Base-by-base conservation (phyloP, 2,329 filamentous ascomycete species). In the Paecilomyces fulvus region DNA sequence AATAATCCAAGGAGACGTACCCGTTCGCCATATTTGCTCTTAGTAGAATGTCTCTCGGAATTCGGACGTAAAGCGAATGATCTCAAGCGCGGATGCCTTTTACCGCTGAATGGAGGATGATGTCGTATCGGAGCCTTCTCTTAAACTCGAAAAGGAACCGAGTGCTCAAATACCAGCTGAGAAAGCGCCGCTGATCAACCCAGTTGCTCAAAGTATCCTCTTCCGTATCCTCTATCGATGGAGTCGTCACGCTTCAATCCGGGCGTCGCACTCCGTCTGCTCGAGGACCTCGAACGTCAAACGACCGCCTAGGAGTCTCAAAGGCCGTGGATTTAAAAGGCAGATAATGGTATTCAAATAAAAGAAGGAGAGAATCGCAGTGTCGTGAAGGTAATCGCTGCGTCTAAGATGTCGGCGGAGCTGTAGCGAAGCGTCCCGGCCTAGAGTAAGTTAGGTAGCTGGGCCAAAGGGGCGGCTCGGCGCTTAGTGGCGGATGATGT, bases 11-110 rank as follows among this genome's bases (percentile, higher is more conserved):
- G 9, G 51, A 14, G 64, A 43, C 69, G 46, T 71, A 78, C 75
- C 75, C 75, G 61, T 70, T 77, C 54, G 75, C 75, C 75, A 77
- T 77, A 43, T 59, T 71, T n/a, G n/a, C 7, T 43, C 17, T 17
- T 43, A 59, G 11, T 53, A 51, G 51, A 30, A 9, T 49, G 9
- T 55, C 21, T 58, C 49, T 51, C 25, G 6, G n/a, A 23, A 20
- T 30, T 43, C 2, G 48, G 37, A 43, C 14, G 37, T 43, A 17
- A 17, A 8, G 25, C 37, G 33, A 43, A 17, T 43, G 8, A 37
- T 37, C 14, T 43, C n/a, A 43, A 43, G 14, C n/a, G n/a, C n/a
- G n/a, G 14, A 20, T 43, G 37, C 10, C 37, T 43, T 43, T 5
- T 43, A 8, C 3, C 4, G 37, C 37, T 17, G 37, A 17, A 3